A percentile compares a stretch with the other conserved stretches of the same genome.
phyloP scores from a whole-genome alignment of 768 basidiomycete species.

The Kwoniella sp. region DNA sequence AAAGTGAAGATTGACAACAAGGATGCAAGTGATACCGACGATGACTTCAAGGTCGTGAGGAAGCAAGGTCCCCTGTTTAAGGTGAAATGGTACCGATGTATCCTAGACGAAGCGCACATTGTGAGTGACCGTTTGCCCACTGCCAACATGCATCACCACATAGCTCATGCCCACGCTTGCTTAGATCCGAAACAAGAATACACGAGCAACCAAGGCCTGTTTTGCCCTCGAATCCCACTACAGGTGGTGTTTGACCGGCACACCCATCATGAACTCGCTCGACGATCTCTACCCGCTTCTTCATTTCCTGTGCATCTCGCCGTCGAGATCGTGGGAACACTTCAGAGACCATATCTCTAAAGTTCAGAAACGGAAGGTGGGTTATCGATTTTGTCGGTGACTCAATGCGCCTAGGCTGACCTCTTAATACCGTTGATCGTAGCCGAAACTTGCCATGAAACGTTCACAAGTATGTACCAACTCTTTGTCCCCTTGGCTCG shows the following conservation, averaged over 20 bases:
- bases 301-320: constrained; percentile 58
- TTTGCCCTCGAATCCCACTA: constrained; percentile 62
- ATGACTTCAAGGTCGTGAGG: constrained; percentile 30
- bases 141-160: constrained; percentile 48
- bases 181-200: constrained; percentile 53
- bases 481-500: background rate
- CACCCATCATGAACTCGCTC: constrained; percentile 68
- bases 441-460: constrained; percentile 61
- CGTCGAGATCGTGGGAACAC: constrained; percentile 64
- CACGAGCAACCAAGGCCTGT: constrained; percentile 64
- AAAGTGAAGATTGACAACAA: constrained; percentile 58
- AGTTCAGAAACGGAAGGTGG: constrained; percentile 50
- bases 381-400: no score
- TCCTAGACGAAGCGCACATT: constrained; percentile 68
- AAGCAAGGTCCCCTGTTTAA: constrained; percentile 66
- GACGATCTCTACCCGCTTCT: constrained; percentile 61
- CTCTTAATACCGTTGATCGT: background rate
- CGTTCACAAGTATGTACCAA: constrained; percentile 59
- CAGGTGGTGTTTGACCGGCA: constrained; percentile 71
- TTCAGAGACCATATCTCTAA: constrained; percentile 60
- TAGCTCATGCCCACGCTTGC: constrained; percentile 12
- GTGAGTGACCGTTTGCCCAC: constrained; percentile 20
- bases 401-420: no score
- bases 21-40: constrained; percentile 34
- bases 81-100: constrained; percentile 67